Evolutionary conservation across 2,329 filamentous ascomycete species (phyloP), one percentile per base, ranked within the genome.

Genomic region (Aschersonia sp.): DNA sequence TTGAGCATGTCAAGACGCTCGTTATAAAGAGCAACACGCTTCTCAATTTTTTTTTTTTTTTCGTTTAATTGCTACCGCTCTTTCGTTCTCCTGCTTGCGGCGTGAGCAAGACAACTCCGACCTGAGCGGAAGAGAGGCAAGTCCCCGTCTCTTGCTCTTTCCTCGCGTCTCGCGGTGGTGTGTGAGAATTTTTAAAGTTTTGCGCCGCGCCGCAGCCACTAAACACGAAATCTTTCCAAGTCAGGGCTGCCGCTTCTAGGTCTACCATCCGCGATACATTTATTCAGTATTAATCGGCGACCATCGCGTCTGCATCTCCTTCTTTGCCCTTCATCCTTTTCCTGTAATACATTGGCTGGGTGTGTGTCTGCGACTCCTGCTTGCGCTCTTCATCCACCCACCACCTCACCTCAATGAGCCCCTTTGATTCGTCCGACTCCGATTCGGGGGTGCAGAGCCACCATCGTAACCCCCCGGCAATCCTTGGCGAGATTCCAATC

Each of bases 401-500:
- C 41, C 32, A 8, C 41, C 35, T 22, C 22, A 22, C 10, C 43
- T 40, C 41, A 45, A 51, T 51, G 49, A 41, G 47, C 14, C 40
- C 12, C 43, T 32, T 32, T 11, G 48, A 47, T 7, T n/a, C 14
- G n/a, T n/a, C 40, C 9, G 40, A 41, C 40, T n/a, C 40, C n/a
- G 40, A 41, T 7, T 41, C 40, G 7, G 40, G 40, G 10, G n/a
- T n/a, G 7, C 40, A 41, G 40, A 41, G 14, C 14, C 40, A 22
- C n/a, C 40, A 45, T 10, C 60, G 59, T 48, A 54, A 55, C 40
- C 58, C 45, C 14, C 30, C 41, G 61, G 69, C 64, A 66, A 58
- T 72, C 46, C 59, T 61, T 12, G 76, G 74, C 49, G 67, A 73
- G 60, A 68, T 79, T 42, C 75, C 75, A 49, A 69, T 79, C 39